Conservation (phyloP, 140 eudicot genomes). For the Flaveria floridana region DNA sequence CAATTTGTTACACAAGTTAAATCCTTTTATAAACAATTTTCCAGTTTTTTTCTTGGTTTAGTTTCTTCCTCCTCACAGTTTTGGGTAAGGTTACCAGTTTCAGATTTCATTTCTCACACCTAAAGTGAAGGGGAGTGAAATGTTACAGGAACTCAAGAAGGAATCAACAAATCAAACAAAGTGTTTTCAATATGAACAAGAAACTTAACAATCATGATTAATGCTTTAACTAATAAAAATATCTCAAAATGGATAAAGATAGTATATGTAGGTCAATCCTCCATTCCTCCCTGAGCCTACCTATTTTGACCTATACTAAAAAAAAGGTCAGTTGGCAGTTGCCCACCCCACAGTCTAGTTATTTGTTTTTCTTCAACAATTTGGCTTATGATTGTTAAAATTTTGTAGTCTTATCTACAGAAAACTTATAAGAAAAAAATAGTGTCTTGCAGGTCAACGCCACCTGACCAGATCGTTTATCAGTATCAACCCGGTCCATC, state of each 20-base stretch:
- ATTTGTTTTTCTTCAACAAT: background rate
- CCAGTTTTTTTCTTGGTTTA: too few relatives aligned
- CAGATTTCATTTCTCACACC: too few relatives aligned
- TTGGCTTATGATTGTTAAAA: background rate
- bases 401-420: background rate
- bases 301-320: background rate
- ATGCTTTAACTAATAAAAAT: background rate
- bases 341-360: background rate
- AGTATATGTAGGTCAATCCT: background rate
- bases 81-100: too few relatives aligned
- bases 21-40: too few relatives aligned
- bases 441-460: background rate
- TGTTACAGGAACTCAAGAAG: too few relatives aligned
- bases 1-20: too few relatives aligned
- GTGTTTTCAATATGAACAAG: too few relatives aligned
- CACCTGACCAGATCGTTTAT: background rate
- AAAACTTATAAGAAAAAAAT: background rate
- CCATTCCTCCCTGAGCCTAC: background rate
- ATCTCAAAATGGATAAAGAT: background rate
- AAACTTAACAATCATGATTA: too few relatives aligned
- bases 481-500: background rate
- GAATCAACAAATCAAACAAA: too few relatives aligned
- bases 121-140: too few relatives aligned
- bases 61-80: too few relatives aligned
- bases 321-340: background rate